phyloP scores from a whole-genome alignment of 2,329 filamentous ascomycete species.

The Scortechinia acanthostroma region DNA sequence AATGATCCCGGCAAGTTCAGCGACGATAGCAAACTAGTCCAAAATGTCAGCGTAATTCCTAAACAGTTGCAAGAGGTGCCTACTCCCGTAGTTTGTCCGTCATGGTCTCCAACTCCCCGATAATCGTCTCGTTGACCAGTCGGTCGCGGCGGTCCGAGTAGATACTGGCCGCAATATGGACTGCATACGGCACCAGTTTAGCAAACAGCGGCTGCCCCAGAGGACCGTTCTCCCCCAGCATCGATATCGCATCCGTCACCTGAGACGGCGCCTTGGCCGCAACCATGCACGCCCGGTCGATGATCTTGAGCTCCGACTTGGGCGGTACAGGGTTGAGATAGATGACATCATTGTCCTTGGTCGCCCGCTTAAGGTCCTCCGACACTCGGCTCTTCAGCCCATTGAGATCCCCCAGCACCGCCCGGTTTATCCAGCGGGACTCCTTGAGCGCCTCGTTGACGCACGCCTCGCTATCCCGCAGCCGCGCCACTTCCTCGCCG shows the following conservation, averaged over 20 bases:
- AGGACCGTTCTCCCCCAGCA: conserved; percentile 72
- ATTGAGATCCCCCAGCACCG: conserved; percentile 75
- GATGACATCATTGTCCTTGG: conserved; percentile 94
- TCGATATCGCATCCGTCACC: conserved; percentile 71
- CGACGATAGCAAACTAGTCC: conserved; percentile 51
- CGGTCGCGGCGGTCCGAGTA: conserved; percentile 87
- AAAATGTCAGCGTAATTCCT: conserved; percentile 1
- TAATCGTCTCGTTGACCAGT: conserved; percentile 81
- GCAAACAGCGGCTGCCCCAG: conserved; percentile 82
- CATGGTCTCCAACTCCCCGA: conserved; percentile 75
- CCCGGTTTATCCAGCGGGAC: conserved; percentile 65
- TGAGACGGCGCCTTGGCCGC: conserved; percentile 72
- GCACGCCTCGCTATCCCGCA: conserved; percentile 75
- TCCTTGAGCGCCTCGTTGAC: conserved; percentile 83
- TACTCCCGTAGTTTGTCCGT: conserved; percentile 71
- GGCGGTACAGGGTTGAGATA: conserved; percentile 80
- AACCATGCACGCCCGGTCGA: conserved; percentile 88
- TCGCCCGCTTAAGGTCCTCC: conserved; percentile 83
- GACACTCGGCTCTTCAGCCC: conserved; percentile 74
- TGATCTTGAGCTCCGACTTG: conserved; percentile 77
- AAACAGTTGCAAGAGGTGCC: conserved; percentile 8
- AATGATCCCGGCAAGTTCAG: conserved; percentile 85
- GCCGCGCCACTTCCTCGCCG: conserved; percentile 84
- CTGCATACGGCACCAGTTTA: conserved; percentile 88
- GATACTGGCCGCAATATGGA: conserved; percentile 89